Evolutionary conservation across 495 filamentous ascomycete genomes (phyloP).

Genomic region (Trichoderma asperelloides): DNA sequence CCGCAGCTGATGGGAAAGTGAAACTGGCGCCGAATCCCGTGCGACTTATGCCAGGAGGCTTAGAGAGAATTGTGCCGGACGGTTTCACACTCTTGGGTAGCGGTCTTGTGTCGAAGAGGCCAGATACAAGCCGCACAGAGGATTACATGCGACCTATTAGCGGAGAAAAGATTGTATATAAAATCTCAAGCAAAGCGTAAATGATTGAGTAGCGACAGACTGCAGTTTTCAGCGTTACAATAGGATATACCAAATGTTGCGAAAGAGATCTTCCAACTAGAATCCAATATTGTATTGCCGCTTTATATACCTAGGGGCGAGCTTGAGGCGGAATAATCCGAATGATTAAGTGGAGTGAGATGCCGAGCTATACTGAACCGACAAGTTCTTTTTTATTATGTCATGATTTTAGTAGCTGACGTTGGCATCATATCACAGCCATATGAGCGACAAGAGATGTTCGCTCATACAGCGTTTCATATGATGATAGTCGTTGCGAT

Average conservation of each 20-base stretch:
- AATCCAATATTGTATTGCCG: no score
- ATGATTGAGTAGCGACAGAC: background rate
- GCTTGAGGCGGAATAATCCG: no score
- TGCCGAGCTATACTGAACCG: no score
- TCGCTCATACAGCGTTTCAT: no score
- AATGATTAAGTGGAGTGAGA: no score
- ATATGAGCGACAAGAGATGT: no score
- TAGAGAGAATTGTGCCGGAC: conserved; percentile 28
- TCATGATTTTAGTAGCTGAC: no score
- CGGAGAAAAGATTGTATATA: conserved; percentile 14
- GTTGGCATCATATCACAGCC: no score
- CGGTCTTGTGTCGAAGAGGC: conserved; percentile 18
- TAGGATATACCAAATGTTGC: background rate
- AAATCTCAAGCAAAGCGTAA: background rate
- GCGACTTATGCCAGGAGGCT: conserved; percentile 31
- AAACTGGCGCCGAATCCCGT: conserved; percentile 23
- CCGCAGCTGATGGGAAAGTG: conserved; percentile 13
- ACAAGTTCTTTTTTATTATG: no score
- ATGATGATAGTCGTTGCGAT: no score
- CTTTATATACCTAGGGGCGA: no score
- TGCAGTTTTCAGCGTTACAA: background rate
- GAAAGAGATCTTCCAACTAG: no score
- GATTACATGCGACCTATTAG: conserved; percentile 29
- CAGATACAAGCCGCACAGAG: conserved; percentile 12
- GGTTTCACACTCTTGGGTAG: conserved; percentile 27